Percentiles rank a stretch among this genome's conserved stretches.
These are phyloP conservation scores for Tricholoma terreum DNA, from an alignment of 768 basidiomycete genomes.

Conservation along the genomic window DNA sequence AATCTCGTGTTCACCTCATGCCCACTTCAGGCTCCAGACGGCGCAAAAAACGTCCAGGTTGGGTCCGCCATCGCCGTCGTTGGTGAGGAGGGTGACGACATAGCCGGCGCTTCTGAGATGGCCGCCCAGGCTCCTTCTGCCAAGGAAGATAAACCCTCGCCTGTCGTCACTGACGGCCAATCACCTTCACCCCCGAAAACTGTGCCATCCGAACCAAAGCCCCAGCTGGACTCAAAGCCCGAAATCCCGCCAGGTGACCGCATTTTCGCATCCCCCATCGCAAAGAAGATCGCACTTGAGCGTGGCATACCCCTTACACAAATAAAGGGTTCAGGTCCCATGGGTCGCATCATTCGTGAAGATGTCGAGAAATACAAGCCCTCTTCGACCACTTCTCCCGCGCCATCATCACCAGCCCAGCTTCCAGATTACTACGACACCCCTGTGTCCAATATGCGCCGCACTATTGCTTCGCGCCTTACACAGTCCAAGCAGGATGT, in stretches of 20 bases:
- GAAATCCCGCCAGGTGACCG: conserved; percentile 68
- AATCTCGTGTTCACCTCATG: background rate
- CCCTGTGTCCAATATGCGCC: conserved; percentile 92
- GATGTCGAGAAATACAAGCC: conserved; percentile 92
- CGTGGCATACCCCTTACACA: conserved; percentile 86
- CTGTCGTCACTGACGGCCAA: conserved; percentile 26
- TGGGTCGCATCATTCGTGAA: conserved; percentile 90
- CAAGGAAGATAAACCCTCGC: conserved; percentile 38
- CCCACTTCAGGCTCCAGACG: conserved; percentile 63
- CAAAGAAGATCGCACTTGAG: conserved; percentile 96
- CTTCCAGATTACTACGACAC: conserved; percentile 81
- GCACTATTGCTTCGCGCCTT: conserved; percentile 86
- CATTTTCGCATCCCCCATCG: conserved; percentile 93
- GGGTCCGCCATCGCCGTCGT: conserved; percentile 89
- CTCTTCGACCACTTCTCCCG: conserved; percentile 40
- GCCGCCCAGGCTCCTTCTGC: conserved; percentile 58
- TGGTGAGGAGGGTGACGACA: conserved; percentile 93
- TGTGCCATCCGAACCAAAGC: conserved; percentile 29
- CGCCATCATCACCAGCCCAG: conserved; percentile 49
- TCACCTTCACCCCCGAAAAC: conserved; percentile 25
- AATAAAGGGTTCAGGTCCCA: conserved; percentile 91
- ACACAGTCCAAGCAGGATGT: conserved; percentile 90
- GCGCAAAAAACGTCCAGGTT: conserved; percentile 83
- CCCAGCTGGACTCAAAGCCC: conserved; percentile 43
- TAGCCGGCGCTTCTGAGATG: conserved; percentile 76